Evolutionary conservation across 75 land plant species (phyloP), one percentile per base, ranked within the genome.

Genomic region (Azolla pinnata): DNA sequence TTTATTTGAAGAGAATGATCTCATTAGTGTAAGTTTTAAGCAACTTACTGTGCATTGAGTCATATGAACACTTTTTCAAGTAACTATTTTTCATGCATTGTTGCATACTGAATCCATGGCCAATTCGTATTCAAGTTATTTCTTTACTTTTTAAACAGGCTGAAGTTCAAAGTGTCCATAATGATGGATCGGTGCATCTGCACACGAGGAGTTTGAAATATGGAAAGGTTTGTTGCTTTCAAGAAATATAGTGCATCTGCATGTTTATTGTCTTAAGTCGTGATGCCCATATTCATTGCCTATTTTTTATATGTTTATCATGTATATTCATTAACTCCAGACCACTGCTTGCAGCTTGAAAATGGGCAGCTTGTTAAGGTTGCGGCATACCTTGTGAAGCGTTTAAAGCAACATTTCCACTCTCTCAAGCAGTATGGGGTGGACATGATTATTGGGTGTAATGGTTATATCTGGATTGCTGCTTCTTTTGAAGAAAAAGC

Each of bases 141-240:
- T n/a, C 19, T 67, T 17, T 17, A 29, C 25, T 12, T 56, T 34
- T 31, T 26, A 34, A 1, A 32, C 82, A 88, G 97, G 88, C 96
- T 81, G 96, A 93, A 75, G 96, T 93, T 49, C 98, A 93, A 67
- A 78, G 75, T 40, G 74, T 83, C 32, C 89, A 88, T 76, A 76
- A 79, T 64, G 98, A 93, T 73, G 97, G 97, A 62, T 79, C 83
- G 28, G 71, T 93, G 58, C 90, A 93, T 40, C 79, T 93, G 29
- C 98, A 93, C 68, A 86, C 98, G 47, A 80, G 96, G 47, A 93
- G 96, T 52, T 80, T 81, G 65, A 93, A 93, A 59, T 93, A 93
- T 83, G 96, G 98, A 26, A 93, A 93, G 83, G 97, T 92, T 27
- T 21, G 45, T 54, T 48, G 21, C 29, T 35, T 5, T 35, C 40